These are phyloP conservation scores for Acacia confusa DNA, from an alignment of 306 rosid species.

Conservation along the genomic window DNA sequence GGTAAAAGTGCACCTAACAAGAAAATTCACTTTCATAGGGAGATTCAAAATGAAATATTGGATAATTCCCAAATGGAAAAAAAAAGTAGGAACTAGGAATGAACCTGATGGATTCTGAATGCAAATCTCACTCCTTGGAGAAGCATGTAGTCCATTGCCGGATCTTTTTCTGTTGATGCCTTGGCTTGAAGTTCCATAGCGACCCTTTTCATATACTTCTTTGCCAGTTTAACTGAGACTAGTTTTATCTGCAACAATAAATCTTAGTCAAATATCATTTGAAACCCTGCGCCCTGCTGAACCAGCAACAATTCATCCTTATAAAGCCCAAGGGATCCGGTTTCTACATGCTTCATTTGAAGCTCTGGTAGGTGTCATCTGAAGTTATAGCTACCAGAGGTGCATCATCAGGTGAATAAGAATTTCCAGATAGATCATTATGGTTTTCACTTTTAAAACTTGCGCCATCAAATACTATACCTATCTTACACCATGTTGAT, in stretches of 20 bases:
- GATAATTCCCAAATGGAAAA: slow-evolving; percentile 13
- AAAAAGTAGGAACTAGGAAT: slow-evolving; percentile 1
- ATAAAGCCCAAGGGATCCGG: background rate
- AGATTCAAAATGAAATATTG: background rate
- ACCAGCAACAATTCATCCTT: background rate
- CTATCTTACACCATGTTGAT: background rate
- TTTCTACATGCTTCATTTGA: background rate
- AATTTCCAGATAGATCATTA: slow-evolving; percentile 6
- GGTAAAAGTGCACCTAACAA: background rate
- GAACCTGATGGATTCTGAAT: slow-evolving; percentile 95
- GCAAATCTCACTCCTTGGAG: slow-evolving; percentile 99
- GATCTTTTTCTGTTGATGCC: slow-evolving; percentile 85
- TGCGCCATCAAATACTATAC: background rate
- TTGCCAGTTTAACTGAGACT: slow-evolving; percentile 90
- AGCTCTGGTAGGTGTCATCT: background rate
- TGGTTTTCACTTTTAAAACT: background rate
- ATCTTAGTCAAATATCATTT: slow-evolving; percentile 30
- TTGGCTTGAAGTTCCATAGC: slow-evolving; percentile 93
- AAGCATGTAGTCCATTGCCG: slow-evolving; percentile 97
- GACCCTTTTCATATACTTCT: slow-evolving; percentile 85
- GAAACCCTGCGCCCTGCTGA: slow-evolving; percentile 9
- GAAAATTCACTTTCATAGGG: background rate
- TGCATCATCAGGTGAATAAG: background rate
- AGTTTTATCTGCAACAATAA: slow-evolving; percentile 66
- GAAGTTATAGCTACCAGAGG: background rate